Conservation (phyloP, 208 protist species). For the Vickermania ingenoplastis region DNA sequence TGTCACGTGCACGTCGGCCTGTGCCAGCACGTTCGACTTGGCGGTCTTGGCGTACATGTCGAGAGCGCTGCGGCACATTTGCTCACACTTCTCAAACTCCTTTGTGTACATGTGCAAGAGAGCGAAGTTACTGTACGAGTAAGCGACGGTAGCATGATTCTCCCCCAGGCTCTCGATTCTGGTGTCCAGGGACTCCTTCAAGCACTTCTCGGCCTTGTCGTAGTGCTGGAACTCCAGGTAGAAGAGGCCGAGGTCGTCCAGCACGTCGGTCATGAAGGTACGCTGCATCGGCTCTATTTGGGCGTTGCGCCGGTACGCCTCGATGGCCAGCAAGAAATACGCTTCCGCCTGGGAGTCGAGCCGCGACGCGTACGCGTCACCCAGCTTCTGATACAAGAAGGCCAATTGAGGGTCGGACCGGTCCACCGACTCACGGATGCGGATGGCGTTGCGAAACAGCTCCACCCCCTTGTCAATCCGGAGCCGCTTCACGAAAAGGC, state of each 20-base stretch:
- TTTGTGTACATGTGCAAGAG: slow-evolving; percentile 70
- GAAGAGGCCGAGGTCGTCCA: slow-evolving; percentile 83
- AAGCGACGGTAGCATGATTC: slow-evolving; percentile 81
- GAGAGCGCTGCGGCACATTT: slow-evolving; percentile 58
- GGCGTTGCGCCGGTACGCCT: slow-evolving; percentile 71
- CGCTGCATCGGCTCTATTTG: slow-evolving; percentile 66
- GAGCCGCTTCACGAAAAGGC: slow-evolving; percentile 54
- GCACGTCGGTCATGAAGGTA: slow-evolving; percentile 82
- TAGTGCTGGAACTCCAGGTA: slow-evolving; percentile 86
- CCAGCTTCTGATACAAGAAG: slow-evolving; percentile 83
- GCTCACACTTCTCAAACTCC: slow-evolving; percentile 62
- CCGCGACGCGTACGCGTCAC: slow-evolving; percentile 71
- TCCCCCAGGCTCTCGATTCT: slow-evolving; percentile 84
- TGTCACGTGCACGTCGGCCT: slow-evolving; percentile 79
- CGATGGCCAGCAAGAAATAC: slow-evolving; percentile 77
- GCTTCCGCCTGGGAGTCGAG: slow-evolving; percentile 77
- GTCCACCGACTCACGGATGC: slow-evolving; percentile 56
- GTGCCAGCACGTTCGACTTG: slow-evolving; percentile 68
- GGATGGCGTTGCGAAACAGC: slow-evolving; percentile 66
- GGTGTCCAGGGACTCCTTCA: slow-evolving; percentile 79
- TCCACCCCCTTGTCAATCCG: slow-evolving; percentile 44
- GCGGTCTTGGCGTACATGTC: slow-evolving; percentile 87
- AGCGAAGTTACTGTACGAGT: slow-evolving; percentile 86
- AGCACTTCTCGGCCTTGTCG: slow-evolving; percentile 81
- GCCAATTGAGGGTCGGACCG: slow-evolving; percentile 68